Evolutionary conservation across 2,329 filamentous ascomycete species (phyloP).

Genomic region (Trichoderma endophyticum): DNA sequence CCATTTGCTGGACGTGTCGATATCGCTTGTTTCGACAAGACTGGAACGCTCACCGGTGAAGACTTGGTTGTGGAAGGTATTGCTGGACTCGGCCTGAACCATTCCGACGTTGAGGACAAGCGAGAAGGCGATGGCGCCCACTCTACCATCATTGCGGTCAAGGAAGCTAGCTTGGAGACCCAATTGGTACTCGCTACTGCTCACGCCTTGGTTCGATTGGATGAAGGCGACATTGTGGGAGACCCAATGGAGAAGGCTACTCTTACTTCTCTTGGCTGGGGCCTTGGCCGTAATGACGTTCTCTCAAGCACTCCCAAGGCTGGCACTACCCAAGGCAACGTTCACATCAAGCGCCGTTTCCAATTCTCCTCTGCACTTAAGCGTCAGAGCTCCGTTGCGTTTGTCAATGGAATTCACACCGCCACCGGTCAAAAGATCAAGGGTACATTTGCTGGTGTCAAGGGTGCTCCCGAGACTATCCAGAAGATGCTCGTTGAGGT

Average conservation of each 20-base stretch:
- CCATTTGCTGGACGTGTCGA: slow-evolving; percentile 94
- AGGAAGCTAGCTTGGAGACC: slow-evolving; percentile 71
- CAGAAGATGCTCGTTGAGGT: slow-evolving; percentile 83
- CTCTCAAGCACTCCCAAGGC: slow-evolving; percentile 59
- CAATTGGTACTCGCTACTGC: slow-evolving; percentile 92
- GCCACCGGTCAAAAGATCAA: slow-evolving; percentile 72
- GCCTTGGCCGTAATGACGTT: slow-evolving; percentile 82
- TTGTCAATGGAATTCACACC: slow-evolving; percentile 68
- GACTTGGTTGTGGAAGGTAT: slow-evolving; percentile 97
- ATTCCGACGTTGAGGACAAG: slow-evolving; percentile 60
- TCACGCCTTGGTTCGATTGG: slow-evolving; percentile 91
- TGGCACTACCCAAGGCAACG: slow-evolving; percentile 56
- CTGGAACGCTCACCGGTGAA: slow-evolving; percentile 92
- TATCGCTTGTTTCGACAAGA: slow-evolving; percentile 98
- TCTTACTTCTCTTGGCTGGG: slow-evolving; percentile 84
- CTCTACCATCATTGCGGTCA: slow-evolving; percentile 69
- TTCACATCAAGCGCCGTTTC: slow-evolving; percentile 95
- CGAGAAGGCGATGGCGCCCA: slow-evolving; percentile 78
- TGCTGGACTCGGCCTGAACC: slow-evolving; percentile 76
- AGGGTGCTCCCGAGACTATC: slow-evolving; percentile 96
- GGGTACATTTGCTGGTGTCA: slow-evolving; percentile 90
- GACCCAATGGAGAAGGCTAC: slow-evolving; percentile 99
- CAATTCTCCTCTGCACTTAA: slow-evolving; percentile 97
- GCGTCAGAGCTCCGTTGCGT: slow-evolving; percentile 90
- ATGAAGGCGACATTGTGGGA: slow-evolving; percentile 95